Base-by-base conservation (phyloP, 257 asterid species). In the Marsdenia floribunda region DNA sequence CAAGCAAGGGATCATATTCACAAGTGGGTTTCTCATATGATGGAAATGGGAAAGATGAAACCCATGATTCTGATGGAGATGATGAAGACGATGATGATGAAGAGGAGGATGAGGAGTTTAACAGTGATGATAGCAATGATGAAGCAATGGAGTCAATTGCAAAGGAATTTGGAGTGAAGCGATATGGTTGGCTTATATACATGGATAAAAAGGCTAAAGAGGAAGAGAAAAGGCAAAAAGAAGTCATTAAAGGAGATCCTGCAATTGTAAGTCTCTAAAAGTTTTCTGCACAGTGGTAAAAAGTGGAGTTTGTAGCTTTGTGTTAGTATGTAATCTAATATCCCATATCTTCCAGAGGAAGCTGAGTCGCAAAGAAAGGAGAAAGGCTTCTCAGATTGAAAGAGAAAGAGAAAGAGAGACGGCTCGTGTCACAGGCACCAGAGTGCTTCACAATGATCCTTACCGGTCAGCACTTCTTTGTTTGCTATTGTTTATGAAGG, bases 191-290 rank as follows among this genome's bases (percentile, higher is more conserved):
- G 98, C 96, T 92, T 84, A 84, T 95, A 38, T 90, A 90, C 87
- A 95, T 90, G 99, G 99, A 95, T 84, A 95, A 95, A 83, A 95
- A 89, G 86, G 96, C 97, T 74, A 92, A 92, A 82, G 98, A 95
- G 83, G 99, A 92, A 83, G 94, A 89, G 77, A 87, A 85, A 81
- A 89, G 88, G 89, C 99, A 95, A 86, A 90, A 91, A 85, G 99
- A 92, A 88, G 85, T 90, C 72, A 88, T 95, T 81, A 95, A 92
- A 81, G 99, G 99, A 79, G 98, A 95, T 85, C 97, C 98, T 76
- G 88, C 97, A 68, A 86, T 87, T 80, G 99, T 95, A 87, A 85
- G 99, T 80, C 76, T 73, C 55, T 38, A 54, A n/a, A 26, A 68
- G 54, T 47, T 8, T 67, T 65, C 52, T 44, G 50, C 40, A 69